Percentiles rank a stretch among this genome's conserved stretches.
Evolutionary conservation across 106 monocot genomes (phyloP).

Genomic region (Acorus gramineus): DNA sequence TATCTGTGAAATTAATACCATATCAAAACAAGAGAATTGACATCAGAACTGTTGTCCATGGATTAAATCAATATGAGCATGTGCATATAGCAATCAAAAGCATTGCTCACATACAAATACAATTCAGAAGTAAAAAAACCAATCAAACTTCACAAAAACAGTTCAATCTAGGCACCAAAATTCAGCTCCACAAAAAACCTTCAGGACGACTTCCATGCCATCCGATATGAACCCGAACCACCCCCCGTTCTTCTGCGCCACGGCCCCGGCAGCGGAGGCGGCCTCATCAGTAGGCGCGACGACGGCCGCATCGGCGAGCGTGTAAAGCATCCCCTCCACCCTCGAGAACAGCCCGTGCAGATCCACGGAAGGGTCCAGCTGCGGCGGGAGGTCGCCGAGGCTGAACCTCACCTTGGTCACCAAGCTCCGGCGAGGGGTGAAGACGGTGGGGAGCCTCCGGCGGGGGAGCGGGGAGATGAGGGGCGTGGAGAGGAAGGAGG

Average conservation of each 20-base stretch:
- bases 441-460: conserved; percentile 25
- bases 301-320: conserved; percentile 82
- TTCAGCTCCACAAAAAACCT: conserved; percentile 26
- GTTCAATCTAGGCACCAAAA: not conserved
- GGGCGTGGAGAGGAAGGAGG: conserved; percentile 26
- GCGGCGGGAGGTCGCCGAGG: conserved; percentile 50
- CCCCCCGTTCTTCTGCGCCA: conserved; percentile 73
- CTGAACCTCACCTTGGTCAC: conserved; percentile 37
- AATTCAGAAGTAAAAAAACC: not conserved
- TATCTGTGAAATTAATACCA: too few species aligned
- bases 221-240: conserved; percentile 98
- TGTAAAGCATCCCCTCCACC: conserved; percentile 72
- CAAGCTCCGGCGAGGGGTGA: conserved; percentile 10
- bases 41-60: too few species aligned
- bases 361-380: conserved; percentile 27
- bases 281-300: conserved; percentile 22
- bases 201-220: conserved; percentile 85
- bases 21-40: too few species aligned
- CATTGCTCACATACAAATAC: not conserved
- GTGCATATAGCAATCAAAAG: too few species aligned
- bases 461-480: conserved; percentile 23
- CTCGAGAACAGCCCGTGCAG: conserved; percentile 29
- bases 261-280: conserved; percentile 5
- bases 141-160: not conserved
- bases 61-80: too few species aligned